Conservation (phyloP, 2,329 filamentous ascomycete genomes). For the Colletotrichum graminicola region DNA sequence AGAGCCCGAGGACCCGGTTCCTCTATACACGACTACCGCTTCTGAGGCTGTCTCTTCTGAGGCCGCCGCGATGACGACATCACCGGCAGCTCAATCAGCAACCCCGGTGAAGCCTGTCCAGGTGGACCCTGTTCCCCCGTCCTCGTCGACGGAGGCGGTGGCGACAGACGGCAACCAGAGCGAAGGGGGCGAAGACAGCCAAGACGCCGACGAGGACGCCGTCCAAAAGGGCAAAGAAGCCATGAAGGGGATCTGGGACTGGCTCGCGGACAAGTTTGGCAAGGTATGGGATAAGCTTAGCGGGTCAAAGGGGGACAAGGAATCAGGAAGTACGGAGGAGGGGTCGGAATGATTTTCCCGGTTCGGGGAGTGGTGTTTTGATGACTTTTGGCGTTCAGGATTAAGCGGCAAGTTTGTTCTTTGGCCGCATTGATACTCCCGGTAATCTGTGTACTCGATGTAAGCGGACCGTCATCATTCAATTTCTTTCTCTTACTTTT, state of each 20-base stretch:
- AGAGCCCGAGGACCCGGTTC: slow-evolving; percentile 66
- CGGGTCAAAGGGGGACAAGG: slow-evolving; percentile 37
- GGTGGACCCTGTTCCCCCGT: slow-evolving; percentile 44
- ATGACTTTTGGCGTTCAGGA: slow-evolving; percentile 31
- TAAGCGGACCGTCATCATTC: neutral
- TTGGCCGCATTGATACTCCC: slow-evolving; percentile 34
- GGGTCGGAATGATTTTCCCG: slow-evolving; percentile 24
- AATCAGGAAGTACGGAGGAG: neutral
- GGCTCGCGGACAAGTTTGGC: slow-evolving; percentile 63
- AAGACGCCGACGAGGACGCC: slow-evolving; percentile 46
- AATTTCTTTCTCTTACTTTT: neutral
- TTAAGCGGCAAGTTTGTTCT: slow-evolving; percentile 26
- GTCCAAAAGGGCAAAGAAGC: slow-evolving; percentile 48
- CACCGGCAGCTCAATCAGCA: slow-evolving; percentile 31
- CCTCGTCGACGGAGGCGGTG: slow-evolving; percentile 42
- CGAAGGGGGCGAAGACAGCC: slow-evolving; percentile 41
- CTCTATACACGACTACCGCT: slow-evolving; percentile 44
- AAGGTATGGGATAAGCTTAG: slow-evolving; percentile 61
- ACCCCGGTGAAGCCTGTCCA: slow-evolving; percentile 39
- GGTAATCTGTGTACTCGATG: neutral
- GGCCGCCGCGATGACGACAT: slow-evolving; percentile 31
- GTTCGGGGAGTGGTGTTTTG: neutral
- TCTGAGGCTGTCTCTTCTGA: slow-evolving; percentile 30
- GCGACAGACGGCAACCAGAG: slow-evolving; percentile 28
- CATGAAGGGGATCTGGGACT: slow-evolving; percentile 61